Base-by-base conservation (phyloP, 2,329 filamentous ascomycete genomes). In the Tolypocladium tropicale region DNA sequence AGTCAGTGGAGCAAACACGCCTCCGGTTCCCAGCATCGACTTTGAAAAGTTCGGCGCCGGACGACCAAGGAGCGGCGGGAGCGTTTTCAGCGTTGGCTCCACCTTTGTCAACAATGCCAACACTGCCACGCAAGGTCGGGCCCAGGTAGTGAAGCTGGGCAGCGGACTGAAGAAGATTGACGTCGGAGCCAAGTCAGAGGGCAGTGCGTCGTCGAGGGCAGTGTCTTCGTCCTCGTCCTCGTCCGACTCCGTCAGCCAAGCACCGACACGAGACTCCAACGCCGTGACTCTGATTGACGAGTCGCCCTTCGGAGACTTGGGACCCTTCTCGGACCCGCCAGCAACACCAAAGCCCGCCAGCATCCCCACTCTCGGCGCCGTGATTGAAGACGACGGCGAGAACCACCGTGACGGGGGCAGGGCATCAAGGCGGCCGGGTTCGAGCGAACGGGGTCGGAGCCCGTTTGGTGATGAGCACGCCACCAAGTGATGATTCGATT, bases 21-120 rank as follows among this genome's bases (percentile, higher is more conserved):
- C 90, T 3, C 89, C 89, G 0, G 85, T 93, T 6, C 88, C 89
- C 7, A 76, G 76, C 56, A 84, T 94, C 63, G 85, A 91, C 64
- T 82, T 79, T 60, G 79, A 79, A 59, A 82, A 78, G 66, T 85
- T 83, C 65, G 76, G 72, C 37, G 63, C 57, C 63, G 64, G 62
- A 54, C 75, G 72, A 57, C 83, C 77, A 25, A 78, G 76, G 62
- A 85, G 82, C 63, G 76, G 75, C 6, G 77, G 72, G 55, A 81
- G 78, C 69, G 79, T 81, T 37, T 87, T 87, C 66, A 86, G 83
- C 64, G 81, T 88, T 56, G 84, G 84, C 21, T 84, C 84, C 23
- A 85, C 84, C 1, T 86, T 86, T 68, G 73, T 88, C 61, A 87
- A 84, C 72, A 85, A 79, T 59, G 82, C 82, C 60, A 83, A 75